Percentiles rank a stretch among this genome's conserved stretches.
Conservation (phyloP, 1,139 yeast species). For the Blastobotrys niveus region DNA sequence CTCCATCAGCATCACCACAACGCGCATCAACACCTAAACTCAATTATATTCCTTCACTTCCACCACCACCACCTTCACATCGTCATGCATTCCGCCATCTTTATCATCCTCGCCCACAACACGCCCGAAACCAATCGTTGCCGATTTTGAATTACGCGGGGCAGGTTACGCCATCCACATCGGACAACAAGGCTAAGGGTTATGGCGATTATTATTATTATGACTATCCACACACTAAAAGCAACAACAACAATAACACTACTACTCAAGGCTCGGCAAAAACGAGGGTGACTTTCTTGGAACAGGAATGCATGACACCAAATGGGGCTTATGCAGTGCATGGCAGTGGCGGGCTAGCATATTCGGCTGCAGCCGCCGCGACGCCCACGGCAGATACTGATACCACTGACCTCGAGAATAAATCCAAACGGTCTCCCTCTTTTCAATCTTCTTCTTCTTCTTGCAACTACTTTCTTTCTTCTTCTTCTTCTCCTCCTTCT, state of each 20-base stretch:
- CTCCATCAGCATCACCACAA: not conserved
- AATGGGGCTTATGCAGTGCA: slow-evolving; percentile 2
- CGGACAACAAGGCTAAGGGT: not conserved
- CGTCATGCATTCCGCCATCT: not conserved
- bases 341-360: not conserved
- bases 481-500: not conserved
- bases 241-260: not conserved
- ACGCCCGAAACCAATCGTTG: slow-evolving; percentile 10
- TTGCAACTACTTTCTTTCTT: no score
- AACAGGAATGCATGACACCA: slow-evolving; percentile 1
- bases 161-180: not conserved
- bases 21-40: slow-evolving; percentile 2
- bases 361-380: not conserved
- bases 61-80: slow-evolving; percentile 7
- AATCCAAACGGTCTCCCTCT: no score
- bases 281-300: no score
- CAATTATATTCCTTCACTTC: slow-evolving; percentile 4
- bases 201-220: not conserved
- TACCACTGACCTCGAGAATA: no score
- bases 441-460: no score
- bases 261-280: no score
- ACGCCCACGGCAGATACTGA: not conserved
- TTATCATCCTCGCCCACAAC: not conserved
- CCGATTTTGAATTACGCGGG: slow-evolving; percentile 12
- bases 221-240: not conserved